Conservation (phyloP, 148 eudicot species). For the Beta vulgaris region DNA sequence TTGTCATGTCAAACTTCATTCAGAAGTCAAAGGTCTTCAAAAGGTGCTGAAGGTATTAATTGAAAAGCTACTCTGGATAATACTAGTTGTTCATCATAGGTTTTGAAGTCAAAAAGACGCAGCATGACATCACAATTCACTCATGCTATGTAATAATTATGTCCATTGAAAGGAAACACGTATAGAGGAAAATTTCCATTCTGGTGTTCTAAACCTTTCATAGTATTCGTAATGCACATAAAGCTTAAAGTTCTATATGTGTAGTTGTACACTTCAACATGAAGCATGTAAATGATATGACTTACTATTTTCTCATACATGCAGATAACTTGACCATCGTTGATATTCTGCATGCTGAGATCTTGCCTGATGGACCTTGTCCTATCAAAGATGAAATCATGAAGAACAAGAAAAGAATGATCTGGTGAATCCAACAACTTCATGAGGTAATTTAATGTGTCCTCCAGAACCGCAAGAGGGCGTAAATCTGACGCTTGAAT, state of each 20-base stretch:
- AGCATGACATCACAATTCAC: neutral
- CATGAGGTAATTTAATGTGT: constrained; percentile 72
- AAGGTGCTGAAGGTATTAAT: neutral
- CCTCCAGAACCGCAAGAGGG: constrained; percentile 72
- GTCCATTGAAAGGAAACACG: neutral
- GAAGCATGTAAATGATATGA: neutral
- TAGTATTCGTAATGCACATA: neutral
- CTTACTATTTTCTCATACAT: constrained; percentile 90
- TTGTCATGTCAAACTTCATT: neutral
- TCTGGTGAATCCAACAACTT: constrained; percentile 56
- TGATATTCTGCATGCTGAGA: constrained; percentile 78
- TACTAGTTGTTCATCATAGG: neutral
- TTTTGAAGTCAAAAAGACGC: neutral
- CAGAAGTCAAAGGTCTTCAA: neutral
- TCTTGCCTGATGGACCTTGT: constrained; percentile 97
- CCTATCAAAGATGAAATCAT: constrained; percentile 89
- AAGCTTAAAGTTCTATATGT: neutral
- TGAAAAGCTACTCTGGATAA: neutral
- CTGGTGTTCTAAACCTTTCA: neutral
- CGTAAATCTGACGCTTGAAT: constrained; percentile 67
- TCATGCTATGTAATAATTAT: neutral
- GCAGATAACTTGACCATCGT: constrained; percentile 46
- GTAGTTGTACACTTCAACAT: neutral
- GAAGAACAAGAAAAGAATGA: constrained; percentile 72
- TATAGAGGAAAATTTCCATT: neutral